Conservation (phyloP, 192 early-diverging fungal genomes). For the Podila minutissima region DNA sequence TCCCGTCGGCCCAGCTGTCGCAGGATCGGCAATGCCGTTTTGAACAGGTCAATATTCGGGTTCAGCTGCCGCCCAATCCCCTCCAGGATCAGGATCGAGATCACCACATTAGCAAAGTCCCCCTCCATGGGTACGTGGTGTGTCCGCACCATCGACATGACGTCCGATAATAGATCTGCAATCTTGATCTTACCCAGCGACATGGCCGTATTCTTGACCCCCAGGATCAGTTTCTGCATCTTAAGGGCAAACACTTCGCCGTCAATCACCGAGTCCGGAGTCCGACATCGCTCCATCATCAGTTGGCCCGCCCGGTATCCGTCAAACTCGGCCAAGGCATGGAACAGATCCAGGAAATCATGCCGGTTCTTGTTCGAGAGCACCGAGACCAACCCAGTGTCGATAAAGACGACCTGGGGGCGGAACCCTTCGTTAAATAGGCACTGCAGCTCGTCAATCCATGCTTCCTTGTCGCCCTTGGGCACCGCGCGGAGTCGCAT, state of each 20-base stretch:
- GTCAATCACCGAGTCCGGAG: conserved; percentile 75
- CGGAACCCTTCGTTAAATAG: conserved; percentile 77
- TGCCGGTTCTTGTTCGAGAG: conserved; percentile 77
- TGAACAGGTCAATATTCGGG: conserved; percentile 91
- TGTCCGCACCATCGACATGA: conserved; percentile 87
- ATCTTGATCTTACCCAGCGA: conserved; percentile 85
- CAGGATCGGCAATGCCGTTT: conserved; percentile 79
- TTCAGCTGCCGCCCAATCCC: conserved; percentile 93
- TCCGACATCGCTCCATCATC: conserved; percentile 88
- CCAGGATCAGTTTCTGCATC: conserved; percentile 83
- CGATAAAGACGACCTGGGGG: conserved; percentile 85
- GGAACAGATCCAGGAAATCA: conserved; percentile 94
- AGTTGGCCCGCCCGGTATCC: conserved; percentile 83
- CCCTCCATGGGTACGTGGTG: conserved; percentile 96
- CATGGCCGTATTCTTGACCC: conserved; percentile 75
- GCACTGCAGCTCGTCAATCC: conserved; percentile 54
- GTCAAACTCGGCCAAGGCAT: conserved; percentile 87
- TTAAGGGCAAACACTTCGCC: conserved; percentile 81
- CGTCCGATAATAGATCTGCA: conserved; percentile 79
- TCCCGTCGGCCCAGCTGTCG: conserved; percentile 66
- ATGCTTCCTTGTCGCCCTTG: conserved; percentile 51
- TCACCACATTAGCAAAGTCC: conserved; percentile 93
- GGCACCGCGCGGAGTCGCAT: conserved; percentile 40
- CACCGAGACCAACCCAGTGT: conserved; percentile 89
- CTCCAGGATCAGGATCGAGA: conserved; percentile 92